Base-by-base conservation (phyloP, 345 rosid genomes). In the Melaleuca alternifolia region DNA sequence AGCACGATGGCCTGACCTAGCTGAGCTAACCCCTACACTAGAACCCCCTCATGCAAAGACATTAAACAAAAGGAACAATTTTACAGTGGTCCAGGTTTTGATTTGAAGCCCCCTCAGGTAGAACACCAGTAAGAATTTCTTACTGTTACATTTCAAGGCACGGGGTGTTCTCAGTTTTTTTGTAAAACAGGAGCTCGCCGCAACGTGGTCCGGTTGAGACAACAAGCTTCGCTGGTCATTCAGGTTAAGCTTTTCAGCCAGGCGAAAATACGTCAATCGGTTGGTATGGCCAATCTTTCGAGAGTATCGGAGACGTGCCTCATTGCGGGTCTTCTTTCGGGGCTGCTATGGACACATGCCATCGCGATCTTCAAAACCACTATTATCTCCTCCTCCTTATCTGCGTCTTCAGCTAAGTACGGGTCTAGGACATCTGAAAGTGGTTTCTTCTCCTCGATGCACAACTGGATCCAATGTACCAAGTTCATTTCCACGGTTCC, bases 371-470 rank as follows among this genome's bases (percentile, higher is more conserved):
- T 96, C 59, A 97, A 89, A 88, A 95, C 97, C 26, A 92, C 92
- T 16, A 97, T 91, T 37, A 97, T 93, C 92, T 96, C 98, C 85
- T 96, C 99, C 91, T 97, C 98, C 87, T 92, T 94, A 41, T 95
- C 96, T 12, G 84, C 91, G 56, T 95, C 99, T 20, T 95, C 93
- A 48, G 90, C 92, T 84, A 96, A 89, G 89, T 89, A 91, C 7
- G 98, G 98, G 92, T 97, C 98, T 83, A 97, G 91, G 89, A 96
- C 96, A 88, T 96, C 98, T 4, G 91, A 87, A 62, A 97, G 92
- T 26, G 97, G 96, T 86, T 93, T 95, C 91, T 96, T 93, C 90
- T 96, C 98, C 85, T 96, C 99, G 18, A 97, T 95, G 93, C 98
- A 97, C 83, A 91, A 85, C 88, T 94, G 95, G 87, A 97, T 91